A percentile compares a stretch with the other conserved stretches of the same genome.
phyloP scores from a whole-genome alignment of 495 filamentous ascomycete genomes.

The Elaphomyces granulatus region DNA sequence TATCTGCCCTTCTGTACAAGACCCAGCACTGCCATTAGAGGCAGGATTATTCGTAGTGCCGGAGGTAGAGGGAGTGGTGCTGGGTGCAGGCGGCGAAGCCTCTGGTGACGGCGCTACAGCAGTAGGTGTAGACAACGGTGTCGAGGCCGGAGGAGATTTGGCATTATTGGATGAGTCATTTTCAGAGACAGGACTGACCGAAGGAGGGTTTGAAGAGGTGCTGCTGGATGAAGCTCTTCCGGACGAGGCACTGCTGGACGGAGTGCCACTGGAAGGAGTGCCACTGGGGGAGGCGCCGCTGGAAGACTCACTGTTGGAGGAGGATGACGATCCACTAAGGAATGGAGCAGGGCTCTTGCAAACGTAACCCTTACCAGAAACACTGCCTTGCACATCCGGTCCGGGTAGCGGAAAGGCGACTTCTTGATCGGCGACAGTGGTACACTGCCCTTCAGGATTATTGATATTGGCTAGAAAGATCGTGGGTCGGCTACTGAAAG shows the following conservation, averaged over 20 bases:
- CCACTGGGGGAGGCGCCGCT: constrained; percentile 10
- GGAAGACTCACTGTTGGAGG: constrained; percentile 7
- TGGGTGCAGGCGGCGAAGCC: constrained; percentile 1
- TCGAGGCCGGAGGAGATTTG: background rate
- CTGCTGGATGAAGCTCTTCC: background rate
- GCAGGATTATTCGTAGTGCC: constrained; percentile 1
- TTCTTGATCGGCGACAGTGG: constrained; percentile 38
- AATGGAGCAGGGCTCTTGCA: constrained; percentile 19
- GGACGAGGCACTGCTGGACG: constrained; percentile 1
- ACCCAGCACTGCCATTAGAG: constrained; percentile 8
- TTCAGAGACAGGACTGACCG: constrained; percentile 1
- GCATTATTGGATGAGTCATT: constrained; percentile 2
- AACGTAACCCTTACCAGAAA: constrained; percentile 18
- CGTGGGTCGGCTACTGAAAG: constrained; percentile 46
- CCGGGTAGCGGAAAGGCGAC: constrained; percentile 54
- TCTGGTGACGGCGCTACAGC: constrained; percentile 1
- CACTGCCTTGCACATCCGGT: constrained; percentile 36
- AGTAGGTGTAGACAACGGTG: background rate
- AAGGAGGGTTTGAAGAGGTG: background rate
- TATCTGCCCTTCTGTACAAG: constrained; percentile 19
- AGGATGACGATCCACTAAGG: constrained; percentile 5
- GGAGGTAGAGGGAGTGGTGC: constrained; percentile 2
- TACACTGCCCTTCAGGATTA: constrained; percentile 30
- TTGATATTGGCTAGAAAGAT: constrained; percentile 63
- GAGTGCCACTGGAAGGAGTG: constrained; percentile 8